Evolutionary conservation across 768 basidiomycete genomes (phyloP), one percentile per base, ranked within the genome.

Genomic region (Lactifluus pinguis): DNA sequence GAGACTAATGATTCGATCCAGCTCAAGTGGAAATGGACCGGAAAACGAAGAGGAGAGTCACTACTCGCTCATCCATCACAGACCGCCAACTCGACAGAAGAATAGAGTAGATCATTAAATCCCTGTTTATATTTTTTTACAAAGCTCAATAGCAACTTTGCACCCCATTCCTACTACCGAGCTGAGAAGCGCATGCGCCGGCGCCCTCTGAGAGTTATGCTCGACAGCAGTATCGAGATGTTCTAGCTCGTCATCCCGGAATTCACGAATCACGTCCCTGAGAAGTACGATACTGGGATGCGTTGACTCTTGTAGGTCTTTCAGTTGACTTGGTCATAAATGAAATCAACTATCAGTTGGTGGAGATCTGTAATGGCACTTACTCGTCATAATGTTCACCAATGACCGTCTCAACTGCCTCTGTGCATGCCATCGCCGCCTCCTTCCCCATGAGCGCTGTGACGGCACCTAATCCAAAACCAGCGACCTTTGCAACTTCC

Each of bases 371-470:
- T 14, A 51, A 49, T 57, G 30, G n/a, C 13, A 80, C 91, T 70
- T 70, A 95, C 95, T 97, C 93, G 71, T 98, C 92, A 68, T 98
- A 98, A 73, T 98, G 95, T 72, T 98, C 95, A 44, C 95, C 95
- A 55, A 98, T 98, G 58, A 92, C 92, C 0, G 95, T 97, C 72
- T 98, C 95, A 19, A 98, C 94, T 0, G 95, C 95, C 72, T 98
- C 95, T 0, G 95, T 98, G 68, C 95, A 98, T 6, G 95, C 95
- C 95, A 98, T 98, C 0, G 95, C 93, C 13, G 94, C 92, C 66
- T 97, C 88, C 69, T 84, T 88, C 41, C 95, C 89, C 81, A 95
- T 79, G 21, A 95, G 73, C 0, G 91, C 95, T 0, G 95, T 97
- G 0, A 76, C 80, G 6, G 86, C 86, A 6, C 95, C 95, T 8